Conservation (phyloP, 495 filamentous ascomycete genomes). For the Immersiella caudata region DNA sequence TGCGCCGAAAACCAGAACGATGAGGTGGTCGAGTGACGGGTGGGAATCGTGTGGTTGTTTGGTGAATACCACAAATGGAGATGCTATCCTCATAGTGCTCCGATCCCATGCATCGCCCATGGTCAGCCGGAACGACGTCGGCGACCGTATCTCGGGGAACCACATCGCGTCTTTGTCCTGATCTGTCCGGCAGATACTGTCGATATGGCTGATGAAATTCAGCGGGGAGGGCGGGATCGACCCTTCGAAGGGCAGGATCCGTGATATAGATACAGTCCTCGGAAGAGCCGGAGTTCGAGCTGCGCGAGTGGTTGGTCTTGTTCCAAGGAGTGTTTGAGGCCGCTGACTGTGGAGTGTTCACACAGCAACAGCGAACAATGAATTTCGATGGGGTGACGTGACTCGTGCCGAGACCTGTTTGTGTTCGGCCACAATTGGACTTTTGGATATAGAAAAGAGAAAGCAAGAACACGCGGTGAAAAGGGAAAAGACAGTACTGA, state of each 20-base stretch:
- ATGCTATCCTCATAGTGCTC: slow-evolving; percentile 23
- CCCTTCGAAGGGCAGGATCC: neutral
- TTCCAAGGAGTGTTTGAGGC: slow-evolving; percentile 3
- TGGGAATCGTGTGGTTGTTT: slow-evolving; percentile 49
- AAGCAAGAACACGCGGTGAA: neutral
- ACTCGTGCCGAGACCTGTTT: neutral
- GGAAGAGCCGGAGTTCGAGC: neutral
- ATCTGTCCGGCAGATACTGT: neutral
- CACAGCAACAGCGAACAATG: neutral
- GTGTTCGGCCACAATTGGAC: neutral
- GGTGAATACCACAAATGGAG: slow-evolving; percentile 36
- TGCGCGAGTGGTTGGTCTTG: neutral
- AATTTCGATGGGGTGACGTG: slow-evolving; percentile 1
- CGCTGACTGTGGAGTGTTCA: neutral
- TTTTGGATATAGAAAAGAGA: neutral
- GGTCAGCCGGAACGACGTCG: slow-evolving; percentile 64
- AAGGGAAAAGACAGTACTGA: neutral
- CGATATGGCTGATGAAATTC: no score
- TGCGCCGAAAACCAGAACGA: slow-evolving; percentile 91
- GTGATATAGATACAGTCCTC: neutral
- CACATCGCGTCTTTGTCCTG: slow-evolving; percentile 34
- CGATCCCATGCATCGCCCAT: slow-evolving; percentile 40
- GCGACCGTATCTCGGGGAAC: slow-evolving; percentile 53
- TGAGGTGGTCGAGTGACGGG: slow-evolving; percentile 70
- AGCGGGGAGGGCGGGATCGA: neutral